Base-by-base conservation (phyloP, 352 stramenopile genomes). In the Globisporangium irregulare region DNA sequence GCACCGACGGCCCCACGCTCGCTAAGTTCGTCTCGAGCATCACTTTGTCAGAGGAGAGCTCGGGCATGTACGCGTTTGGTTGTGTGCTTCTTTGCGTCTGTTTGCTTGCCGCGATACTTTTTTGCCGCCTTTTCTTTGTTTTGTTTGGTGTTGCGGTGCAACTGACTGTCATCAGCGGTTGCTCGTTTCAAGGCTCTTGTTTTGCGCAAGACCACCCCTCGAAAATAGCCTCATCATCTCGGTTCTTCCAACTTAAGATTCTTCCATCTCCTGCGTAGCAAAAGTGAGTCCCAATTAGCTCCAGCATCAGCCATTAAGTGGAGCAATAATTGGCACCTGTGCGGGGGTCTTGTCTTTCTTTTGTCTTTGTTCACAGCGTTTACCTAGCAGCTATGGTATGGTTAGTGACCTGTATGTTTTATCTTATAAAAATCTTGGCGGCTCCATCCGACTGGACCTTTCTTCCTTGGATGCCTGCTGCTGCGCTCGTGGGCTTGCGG, bases 11-110 rank as follows among this genome's bases (percentile, higher is more conserved):
- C 5, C 68, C 55, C 15, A 71, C 56, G 27, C 50, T 63, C 48
- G 62, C 24, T n/a, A 73, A 54, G 20, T 54, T 27, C 4, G 56
- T 57, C 12, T 73, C 63, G 12, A 66, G 62, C 43, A 43, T 70
- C n/a, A 43, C 27, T 24, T 68, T 51, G 54, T 64, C 66, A 32
- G 66, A 64, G 22, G 57, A 62, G 32, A n/a, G 15, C 43, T 56
- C 58, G 9, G 22, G n/a, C 59, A 59, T 67, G 32, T n/a, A 38
- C 22, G 20, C 25, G 15, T 36, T 62, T 25, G 27, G 60, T 8
- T 58, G 43, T 22, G 43, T 51, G 18, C 43, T 51, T 22, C 6
- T 25, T 41, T 32, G 24, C 22, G 14, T 29, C 20, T 55, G 24
- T n/a, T 58, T 56, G 14, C 32, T 58, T 56, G 14, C 32, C 14